A percentile compares a stretch with the other conserved stretches of the same genome.
Evolutionary conservation across 1,139 yeast genomes (phyloP).

Genomic region (Kluyveromyces sp.): DNA sequence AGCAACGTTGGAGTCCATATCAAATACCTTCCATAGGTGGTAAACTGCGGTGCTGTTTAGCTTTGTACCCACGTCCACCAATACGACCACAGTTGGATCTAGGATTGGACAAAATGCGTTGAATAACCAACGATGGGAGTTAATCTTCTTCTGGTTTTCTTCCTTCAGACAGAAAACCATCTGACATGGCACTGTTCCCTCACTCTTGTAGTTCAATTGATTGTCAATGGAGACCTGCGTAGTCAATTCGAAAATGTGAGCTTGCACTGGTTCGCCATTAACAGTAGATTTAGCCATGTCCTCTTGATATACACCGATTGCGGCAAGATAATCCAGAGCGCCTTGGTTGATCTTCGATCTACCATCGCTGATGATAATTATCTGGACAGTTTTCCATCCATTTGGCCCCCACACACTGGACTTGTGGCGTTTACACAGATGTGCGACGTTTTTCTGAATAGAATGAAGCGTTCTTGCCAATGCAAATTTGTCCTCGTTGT

Average conservation of each 20-base stretch:
- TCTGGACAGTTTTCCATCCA: slow-evolving; percentile 94
- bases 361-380: slow-evolving; percentile 86
- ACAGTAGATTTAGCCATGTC: slow-evolving; percentile 93
- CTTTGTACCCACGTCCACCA: slow-evolving; percentile 89
- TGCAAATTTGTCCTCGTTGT: slow-evolving; percentile 84
- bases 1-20: slow-evolving; percentile 89
- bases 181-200: slow-evolving; percentile 88
- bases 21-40: slow-evolving; percentile 95
- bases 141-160: slow-evolving; percentile 79
- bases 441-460: slow-evolving; percentile 85
- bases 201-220: slow-evolving; percentile 72
- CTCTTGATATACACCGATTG: slow-evolving; percentile 93
- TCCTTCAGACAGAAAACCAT: slow-evolving; percentile 86
- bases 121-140: slow-evolving; percentile 92
- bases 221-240: slow-evolving; percentile 84
- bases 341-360: slow-evolving; percentile 78
- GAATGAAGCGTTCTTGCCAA: slow-evolving; percentile 91
- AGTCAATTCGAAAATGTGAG: slow-evolving; percentile 90
- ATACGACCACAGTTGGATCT: slow-evolving; percentile 79
- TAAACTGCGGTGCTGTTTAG: slow-evolving; percentile 81
- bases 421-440: slow-evolving; percentile 69
- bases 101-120: slow-evolving; percentile 86
- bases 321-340: slow-evolving; percentile 77
- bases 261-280: slow-evolving; percentile 81
- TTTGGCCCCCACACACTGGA: slow-evolving; percentile 91